These are phyloP conservation scores for Trichoderma lentiforme DNA, from an alignment of 2,329 filamentous ascomycete species.

Conservation along the genomic window DNA sequence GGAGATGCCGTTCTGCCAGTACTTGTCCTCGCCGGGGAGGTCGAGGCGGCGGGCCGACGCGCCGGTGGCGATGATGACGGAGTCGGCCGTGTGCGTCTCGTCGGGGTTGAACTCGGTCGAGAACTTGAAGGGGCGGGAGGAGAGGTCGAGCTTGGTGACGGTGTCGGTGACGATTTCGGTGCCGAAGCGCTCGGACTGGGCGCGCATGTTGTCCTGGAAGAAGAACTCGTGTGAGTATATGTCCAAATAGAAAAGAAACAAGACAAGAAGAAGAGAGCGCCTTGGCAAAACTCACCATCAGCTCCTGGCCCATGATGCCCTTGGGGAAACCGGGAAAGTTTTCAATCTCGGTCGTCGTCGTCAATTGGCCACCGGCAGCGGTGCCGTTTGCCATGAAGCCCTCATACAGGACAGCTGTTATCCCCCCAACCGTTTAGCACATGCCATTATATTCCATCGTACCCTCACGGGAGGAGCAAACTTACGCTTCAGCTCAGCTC, in stretches of 20 bases:
- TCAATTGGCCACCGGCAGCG: constrained; percentile 92
- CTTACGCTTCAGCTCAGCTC: constrained; percentile 84
- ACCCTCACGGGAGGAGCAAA: constrained; percentile 18
- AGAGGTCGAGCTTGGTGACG: constrained; percentile 82
- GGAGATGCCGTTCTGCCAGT: constrained; percentile 96
- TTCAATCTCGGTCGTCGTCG: constrained; percentile 96
- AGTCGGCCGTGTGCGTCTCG: constrained; percentile 81
- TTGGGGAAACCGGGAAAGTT: constrained; percentile 96
- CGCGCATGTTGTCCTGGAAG: constrained; percentile 74
- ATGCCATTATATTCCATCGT: neutral
- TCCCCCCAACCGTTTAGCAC: neutral
- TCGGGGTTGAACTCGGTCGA: constrained; percentile 86
- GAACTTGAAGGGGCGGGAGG: constrained; percentile 82
- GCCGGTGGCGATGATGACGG: constrained; percentile 91
- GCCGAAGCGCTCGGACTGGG: constrained; percentile 86
- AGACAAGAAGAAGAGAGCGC: neutral
- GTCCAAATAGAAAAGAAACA: neutral
- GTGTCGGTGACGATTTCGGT: constrained; percentile 93
- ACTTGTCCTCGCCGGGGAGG: constrained; percentile 85
- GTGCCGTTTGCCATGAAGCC: constrained; percentile 97
- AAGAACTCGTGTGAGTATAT: constrained; percentile 32
- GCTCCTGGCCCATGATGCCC: constrained; percentile 77
- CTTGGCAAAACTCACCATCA: constrained; percentile 65
- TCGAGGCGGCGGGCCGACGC: constrained; percentile 83
- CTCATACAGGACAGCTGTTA: constrained; percentile 81